Base-by-base conservation (phyloP, 176 grass and related monocot species). In the Rhipidocladum racemiflorum region DNA sequence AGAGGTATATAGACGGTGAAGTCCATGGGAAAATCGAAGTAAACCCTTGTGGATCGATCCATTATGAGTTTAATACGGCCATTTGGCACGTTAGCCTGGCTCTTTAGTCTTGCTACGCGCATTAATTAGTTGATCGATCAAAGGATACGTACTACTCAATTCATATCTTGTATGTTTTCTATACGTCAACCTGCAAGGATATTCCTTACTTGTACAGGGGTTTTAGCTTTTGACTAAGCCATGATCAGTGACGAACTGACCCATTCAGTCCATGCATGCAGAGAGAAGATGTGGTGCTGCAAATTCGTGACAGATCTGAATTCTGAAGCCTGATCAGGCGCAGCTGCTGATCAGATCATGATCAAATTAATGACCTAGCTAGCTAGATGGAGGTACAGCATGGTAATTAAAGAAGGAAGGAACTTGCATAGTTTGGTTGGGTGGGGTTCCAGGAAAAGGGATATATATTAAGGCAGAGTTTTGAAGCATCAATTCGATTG, bases 181-280 rank as follows among this genome's bases (percentile, higher is more conserved):
- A 63, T 62, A 49, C 12, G 14, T 50, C 46, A 73, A 34, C 28
- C 68, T 62, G 9, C 45, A 78, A 38, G 86, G 78, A 88, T 88
- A 77, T 83, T 72, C 73, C 36, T 83, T 21, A 5, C 86, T 83
- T 88, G 65, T 43, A 17, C 60, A 66, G 65, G 56, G 18, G 36
- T 71, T 72, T 73, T 55, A 64, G n/a, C 86, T 57, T 66, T 72
- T 72, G 80, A 65, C 74, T 11, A 55, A 35, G 65, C 14, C 24
- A 78, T 23, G 34, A 78, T 54, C 65, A 27, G 53, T 70, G 72
- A 77, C 62, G 27, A n/a, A n/a, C n/a, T n/a, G n/a, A n/a, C n/a
- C n/a, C n/a, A 24, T 32, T 27, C 29, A 40, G 39, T 39, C 53
- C 61, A 67, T 46, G 69, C 65, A 59, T 48, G 13, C 29, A 43